A percentile compares a stretch with the other conserved stretches of the same genome.
These are phyloP conservation scores for Debaryomyces sp. DNA, from an alignment of 1,139 yeast genomes.

Conservation along the genomic window DNA sequence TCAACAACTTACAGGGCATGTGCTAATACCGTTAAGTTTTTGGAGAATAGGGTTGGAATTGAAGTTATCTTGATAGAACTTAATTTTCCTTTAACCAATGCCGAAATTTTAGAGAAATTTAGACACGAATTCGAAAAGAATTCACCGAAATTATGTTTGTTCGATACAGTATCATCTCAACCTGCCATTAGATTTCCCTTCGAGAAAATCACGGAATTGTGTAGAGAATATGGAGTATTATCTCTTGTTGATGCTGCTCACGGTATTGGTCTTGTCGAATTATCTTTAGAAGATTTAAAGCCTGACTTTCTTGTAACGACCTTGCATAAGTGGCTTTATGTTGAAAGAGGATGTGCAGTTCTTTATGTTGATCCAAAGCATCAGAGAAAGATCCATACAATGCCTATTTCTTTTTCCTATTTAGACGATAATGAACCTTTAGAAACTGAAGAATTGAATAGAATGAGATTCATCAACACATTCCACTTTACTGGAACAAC, in stretches of 20 bases:
- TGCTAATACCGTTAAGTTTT: constrained; percentile 52
- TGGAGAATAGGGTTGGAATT: constrained; percentile 46
- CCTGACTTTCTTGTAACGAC: constrained; percentile 69
- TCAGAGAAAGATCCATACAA: constrained; percentile 55
- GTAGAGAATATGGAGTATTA: constrained; percentile 49
- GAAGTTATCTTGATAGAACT: constrained; percentile 46
- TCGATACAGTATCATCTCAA: constrained; percentile 64
- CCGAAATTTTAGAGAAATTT: constrained; percentile 46
- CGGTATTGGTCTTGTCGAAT: constrained; percentile 53
- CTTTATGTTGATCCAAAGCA: constrained; percentile 57
- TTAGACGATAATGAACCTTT: constrained; percentile 26
- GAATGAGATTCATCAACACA: constrained; percentile 36
- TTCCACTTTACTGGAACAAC: constrained; percentile 43
- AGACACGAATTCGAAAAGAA: constrained; percentile 27
- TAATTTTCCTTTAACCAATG: constrained; percentile 51
- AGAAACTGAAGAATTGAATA: constrained; percentile 26
- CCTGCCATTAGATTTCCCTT: constrained; percentile 67
- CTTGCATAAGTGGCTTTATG: constrained; percentile 69
- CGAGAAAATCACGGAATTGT: constrained; percentile 46
- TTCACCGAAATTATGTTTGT: constrained; percentile 46
- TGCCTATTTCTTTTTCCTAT: constrained; percentile 58
- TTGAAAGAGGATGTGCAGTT: constrained; percentile 61
- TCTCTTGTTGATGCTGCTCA: constrained; percentile 77
- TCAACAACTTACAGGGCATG: constrained; percentile 64
- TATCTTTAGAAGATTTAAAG: constrained; percentile 43